phyloP scores from a whole-genome alignment of 768 basidiomycete genomes.

The Hygrophorus russula region DNA sequence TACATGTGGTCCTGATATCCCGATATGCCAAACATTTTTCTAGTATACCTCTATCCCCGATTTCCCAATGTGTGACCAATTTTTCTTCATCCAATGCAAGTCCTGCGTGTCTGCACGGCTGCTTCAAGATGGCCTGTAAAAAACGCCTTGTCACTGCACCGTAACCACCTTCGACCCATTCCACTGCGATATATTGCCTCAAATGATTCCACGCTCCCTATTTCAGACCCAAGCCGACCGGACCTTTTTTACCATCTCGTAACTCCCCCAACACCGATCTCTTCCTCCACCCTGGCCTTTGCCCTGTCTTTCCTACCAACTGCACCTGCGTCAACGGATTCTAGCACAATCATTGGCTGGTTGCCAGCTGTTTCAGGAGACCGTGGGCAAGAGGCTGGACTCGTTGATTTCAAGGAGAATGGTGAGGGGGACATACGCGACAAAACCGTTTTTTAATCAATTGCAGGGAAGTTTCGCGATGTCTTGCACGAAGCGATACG shows the following conservation, averaged over 20 bases:
- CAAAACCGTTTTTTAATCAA: not conserved
- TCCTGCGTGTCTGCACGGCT: too few relatives aligned
- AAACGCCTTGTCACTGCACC: not conserved
- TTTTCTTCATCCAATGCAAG: too few relatives aligned
- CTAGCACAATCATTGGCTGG: constrained; percentile 56
- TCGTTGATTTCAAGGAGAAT: constrained; percentile 68
- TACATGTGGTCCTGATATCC: too few relatives aligned
- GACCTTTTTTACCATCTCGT: constrained; percentile 64
- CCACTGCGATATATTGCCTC: not conserved
- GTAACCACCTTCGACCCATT: too few relatives aligned
- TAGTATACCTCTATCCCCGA: too few relatives aligned
- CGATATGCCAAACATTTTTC: too few relatives aligned
- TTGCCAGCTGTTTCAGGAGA: constrained; percentile 37
- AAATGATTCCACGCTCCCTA: constrained; percentile 6
- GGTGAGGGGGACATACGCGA: constrained; percentile 28
- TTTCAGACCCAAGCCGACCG: constrained; percentile 46
- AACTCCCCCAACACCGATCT: constrained; percentile 40
- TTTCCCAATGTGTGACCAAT: too few relatives aligned
- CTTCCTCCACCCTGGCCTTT: constrained; percentile 35
- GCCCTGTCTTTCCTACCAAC: constrained; percentile 53
- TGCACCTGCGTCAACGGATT: constrained; percentile 32
- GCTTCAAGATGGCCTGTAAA: too few relatives aligned
- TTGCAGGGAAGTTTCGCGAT: constrained; percentile 45
- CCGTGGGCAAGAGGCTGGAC: constrained; percentile 31
- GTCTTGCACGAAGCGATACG: constrained; percentile 53